A percentile compares a stretch with the other conserved stretches of the same genome.
These are phyloP conservation scores for Grosmannia huntii DNA, from an alignment of 2,329 filamentous ascomycete genomes.

Conservation along the genomic window DNA sequence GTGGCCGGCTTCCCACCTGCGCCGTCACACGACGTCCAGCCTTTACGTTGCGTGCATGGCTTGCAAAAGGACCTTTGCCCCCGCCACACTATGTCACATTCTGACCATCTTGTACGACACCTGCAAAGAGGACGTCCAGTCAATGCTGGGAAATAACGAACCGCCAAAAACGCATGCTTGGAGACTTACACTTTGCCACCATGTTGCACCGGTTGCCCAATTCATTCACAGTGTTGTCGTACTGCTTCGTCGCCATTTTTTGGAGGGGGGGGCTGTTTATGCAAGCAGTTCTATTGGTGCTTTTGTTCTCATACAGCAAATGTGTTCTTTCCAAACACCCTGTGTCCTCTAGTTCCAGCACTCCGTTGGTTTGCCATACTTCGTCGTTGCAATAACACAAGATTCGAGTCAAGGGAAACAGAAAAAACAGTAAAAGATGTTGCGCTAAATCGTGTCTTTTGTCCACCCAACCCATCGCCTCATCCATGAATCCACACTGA, in stretches of 20 bases:
- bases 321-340: background rate
- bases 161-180: background rate
- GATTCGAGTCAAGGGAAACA: background rate
- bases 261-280: background rate
- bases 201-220: background rate
- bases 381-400: background rate
- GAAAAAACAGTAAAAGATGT: background rate
- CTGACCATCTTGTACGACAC: background rate
- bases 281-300: background rate
- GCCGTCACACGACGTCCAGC: no score
- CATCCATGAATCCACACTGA: background rate
- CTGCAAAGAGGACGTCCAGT: background rate
- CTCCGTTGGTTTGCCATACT: background rate
- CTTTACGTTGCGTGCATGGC: no score
- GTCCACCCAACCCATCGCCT: background rate
- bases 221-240: background rate
- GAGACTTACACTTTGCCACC: background rate
- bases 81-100: background rate
- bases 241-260: background rate
- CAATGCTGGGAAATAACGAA: background rate
- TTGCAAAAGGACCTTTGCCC: background rate
- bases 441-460: background rate
- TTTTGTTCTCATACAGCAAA: background rate
- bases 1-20: no score
- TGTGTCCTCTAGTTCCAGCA: background rate